Percentiles rank a stretch among this genome's conserved stretches.
Evolutionary conservation across 352 stramenopile genomes (phyloP).

Genomic region (Phytophthora pistaciae): DNA sequence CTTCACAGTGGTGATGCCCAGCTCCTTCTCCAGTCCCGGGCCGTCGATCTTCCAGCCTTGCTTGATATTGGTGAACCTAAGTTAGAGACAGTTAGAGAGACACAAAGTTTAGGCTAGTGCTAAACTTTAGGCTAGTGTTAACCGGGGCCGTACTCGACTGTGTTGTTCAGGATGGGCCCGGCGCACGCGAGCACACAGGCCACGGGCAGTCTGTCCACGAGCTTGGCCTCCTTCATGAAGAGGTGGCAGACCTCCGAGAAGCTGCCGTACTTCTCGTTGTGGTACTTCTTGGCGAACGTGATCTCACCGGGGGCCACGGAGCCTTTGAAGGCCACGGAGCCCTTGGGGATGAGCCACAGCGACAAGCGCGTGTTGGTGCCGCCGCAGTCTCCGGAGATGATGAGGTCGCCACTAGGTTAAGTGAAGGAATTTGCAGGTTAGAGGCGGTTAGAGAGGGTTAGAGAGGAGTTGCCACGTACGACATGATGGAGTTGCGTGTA

Average conservation of each 20-base stretch:
- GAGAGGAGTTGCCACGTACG: constrained; percentile 1
- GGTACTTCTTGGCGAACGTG: constrained; percentile 89
- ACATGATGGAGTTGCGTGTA: constrained; percentile 4
- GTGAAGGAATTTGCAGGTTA: not conserved
- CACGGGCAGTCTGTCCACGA: constrained; percentile 66
- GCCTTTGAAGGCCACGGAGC: constrained; percentile 63
- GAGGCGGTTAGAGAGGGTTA: not conserved
- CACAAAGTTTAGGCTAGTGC: constrained; percentile 5
- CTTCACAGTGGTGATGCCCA: constrained; percentile 88
- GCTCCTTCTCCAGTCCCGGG: constrained; percentile 74
- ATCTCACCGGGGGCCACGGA: constrained; percentile 83
- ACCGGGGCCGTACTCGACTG: constrained; percentile 58
- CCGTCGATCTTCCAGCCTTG: constrained; percentile 92
- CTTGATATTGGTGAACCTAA: constrained; percentile 95
- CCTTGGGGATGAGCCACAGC: constrained; percentile 84
- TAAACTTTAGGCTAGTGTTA: constrained; percentile 4
- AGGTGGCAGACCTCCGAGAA: constrained; percentile 92
- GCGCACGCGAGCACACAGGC: constrained; percentile 84
- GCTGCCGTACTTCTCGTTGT: constrained; percentile 83
- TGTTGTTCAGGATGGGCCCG: constrained; percentile 85
- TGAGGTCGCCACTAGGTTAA: constrained; percentile 65
- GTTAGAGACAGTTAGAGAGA: constrained; percentile 2
- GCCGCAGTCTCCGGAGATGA: constrained; percentile 95
- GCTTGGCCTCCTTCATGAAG: constrained; percentile 94
- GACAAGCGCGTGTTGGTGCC: constrained; percentile 97